Evolutionary conservation across 2,329 filamentous ascomycete genomes (phyloP).

Genomic region (Ceratocystis albifundus): DNA sequence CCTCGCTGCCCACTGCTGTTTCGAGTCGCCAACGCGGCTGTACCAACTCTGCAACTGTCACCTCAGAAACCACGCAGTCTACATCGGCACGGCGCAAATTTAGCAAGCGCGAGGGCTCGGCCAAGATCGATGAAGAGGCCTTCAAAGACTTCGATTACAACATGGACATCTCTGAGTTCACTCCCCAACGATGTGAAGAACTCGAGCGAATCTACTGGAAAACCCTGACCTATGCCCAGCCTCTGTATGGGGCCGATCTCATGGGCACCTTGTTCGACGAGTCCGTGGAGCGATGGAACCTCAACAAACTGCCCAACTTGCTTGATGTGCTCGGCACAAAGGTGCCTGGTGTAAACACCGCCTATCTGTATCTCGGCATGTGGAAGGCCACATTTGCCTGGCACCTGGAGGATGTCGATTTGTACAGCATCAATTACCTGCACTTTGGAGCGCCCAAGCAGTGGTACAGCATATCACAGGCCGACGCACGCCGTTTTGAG

Average conservation of each 20-base stretch:
- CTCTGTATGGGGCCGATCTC: slow-evolving; percentile 93
- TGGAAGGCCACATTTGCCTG: slow-evolving; percentile 99
- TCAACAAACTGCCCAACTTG: slow-evolving; percentile 86
- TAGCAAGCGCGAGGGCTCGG: slow-evolving; percentile 64
- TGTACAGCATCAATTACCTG: slow-evolving; percentile 99
- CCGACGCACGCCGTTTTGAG: slow-evolving; percentile 85
- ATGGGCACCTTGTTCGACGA: slow-evolving; percentile 91
- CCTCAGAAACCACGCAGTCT: slow-evolving; percentile 51
- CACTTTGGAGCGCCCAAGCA: slow-evolving; percentile 98
- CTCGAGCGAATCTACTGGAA: slow-evolving; percentile 95
- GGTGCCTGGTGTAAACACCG: slow-evolving; percentile 93
- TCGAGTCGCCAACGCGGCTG: slow-evolving; percentile 30
- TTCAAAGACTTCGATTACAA: slow-evolving; percentile 88
- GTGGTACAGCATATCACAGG: slow-evolving; percentile 98
- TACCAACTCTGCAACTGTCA: slow-evolving; percentile 34
- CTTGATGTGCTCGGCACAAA: slow-evolving; percentile 90
- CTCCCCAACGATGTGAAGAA: slow-evolving; percentile 82
- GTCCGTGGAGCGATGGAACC: slow-evolving; percentile 73
- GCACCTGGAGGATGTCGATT: slow-evolving; percentile 96
- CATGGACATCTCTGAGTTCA: slow-evolving; percentile 79
- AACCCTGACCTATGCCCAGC: slow-evolving; percentile 85
- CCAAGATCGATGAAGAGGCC: slow-evolving; percentile 74
- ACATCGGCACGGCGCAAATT: slow-evolving; percentile 80
- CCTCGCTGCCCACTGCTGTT: slow-evolving; percentile 25
- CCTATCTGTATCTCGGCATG: slow-evolving; percentile 96